Evolutionary conservation across 441 rosid genomes (phyloP).

Genomic region (Pelargonium myrrhifolium): DNA sequence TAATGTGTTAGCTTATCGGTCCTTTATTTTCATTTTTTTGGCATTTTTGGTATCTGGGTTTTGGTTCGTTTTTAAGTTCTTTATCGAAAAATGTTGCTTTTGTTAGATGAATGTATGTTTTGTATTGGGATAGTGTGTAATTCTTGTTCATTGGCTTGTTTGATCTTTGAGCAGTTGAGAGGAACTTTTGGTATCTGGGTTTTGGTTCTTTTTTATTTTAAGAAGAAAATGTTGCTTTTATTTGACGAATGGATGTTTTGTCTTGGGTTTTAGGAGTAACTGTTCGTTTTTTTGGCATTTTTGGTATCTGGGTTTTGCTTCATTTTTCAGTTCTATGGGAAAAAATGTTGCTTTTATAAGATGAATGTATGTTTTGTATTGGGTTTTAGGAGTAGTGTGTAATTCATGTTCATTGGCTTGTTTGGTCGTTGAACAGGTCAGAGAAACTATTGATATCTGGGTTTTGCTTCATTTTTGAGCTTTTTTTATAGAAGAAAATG

Average conservation of each 20-base stretch:
- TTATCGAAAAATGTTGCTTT: too few species aligned
- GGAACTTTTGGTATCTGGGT: not conserved
- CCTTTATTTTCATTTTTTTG: too few species aligned
- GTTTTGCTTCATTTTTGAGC: not conserved
- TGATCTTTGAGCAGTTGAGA: not conserved
- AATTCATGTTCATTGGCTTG: not conserved
- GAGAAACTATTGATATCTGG: too few species aligned
- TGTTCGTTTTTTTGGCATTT: not conserved
- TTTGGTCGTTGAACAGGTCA: too few species aligned
- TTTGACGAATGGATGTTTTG: too few species aligned
- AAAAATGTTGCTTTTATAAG: not conserved
- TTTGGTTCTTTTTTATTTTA: not conserved
- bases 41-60: too few species aligned
- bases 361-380: not conserved
- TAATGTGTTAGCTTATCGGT: too few species aligned
- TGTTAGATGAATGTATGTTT: not conserved
- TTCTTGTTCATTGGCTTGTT: not conserved
- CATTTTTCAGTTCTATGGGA: not conserved
- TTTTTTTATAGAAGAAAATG: too few species aligned
- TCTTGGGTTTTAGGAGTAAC: not conserved
- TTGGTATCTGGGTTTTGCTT: conserved; percentile 1
- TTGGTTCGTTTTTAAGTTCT: too few species aligned
- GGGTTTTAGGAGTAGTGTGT: not conserved
- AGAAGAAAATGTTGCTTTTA: too few species aligned
- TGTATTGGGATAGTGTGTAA: too few species aligned